Evolutionary conservation across 768 basidiomycete species (phyloP).

Genomic region (Trametopsis cervina): DNA sequence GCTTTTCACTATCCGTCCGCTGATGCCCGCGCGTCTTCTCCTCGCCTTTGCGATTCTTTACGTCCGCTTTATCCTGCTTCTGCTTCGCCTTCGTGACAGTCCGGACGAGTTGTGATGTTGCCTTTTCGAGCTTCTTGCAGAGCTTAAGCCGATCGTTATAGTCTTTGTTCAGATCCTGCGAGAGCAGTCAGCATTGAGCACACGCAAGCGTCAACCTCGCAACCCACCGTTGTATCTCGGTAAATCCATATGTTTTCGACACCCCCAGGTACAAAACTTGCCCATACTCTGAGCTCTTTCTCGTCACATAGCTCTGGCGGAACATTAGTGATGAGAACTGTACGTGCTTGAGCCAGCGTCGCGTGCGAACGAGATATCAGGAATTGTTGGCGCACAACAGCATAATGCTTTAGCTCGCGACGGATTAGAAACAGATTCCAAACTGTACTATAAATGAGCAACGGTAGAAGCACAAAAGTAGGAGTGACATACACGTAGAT

Average conservation of each 20-base stretch:
- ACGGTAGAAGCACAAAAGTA: background rate
- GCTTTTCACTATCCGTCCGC: background rate
- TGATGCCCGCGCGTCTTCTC: slow-evolving; percentile 1
- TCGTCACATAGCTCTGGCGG: slow-evolving; percentile 47
- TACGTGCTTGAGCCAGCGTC: slow-evolving; percentile 54
- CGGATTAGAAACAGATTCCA: slow-evolving; percentile 57
- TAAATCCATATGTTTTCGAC: slow-evolving; percentile 65
- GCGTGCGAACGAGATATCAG: slow-evolving; percentile 55
- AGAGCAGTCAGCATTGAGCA: background rate
- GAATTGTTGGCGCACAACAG: slow-evolving; percentile 49
- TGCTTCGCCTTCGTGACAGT: slow-evolving; percentile 19
- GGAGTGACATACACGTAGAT: slow-evolving; percentile 36
- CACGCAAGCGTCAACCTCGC: background rate
- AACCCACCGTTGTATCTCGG: slow-evolving; percentile 35
- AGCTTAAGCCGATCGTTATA: slow-evolving; percentile 39
- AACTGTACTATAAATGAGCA: slow-evolving; percentile 27
- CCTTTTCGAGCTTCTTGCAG: slow-evolving; percentile 50
- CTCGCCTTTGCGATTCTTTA: slow-evolving; percentile 1
- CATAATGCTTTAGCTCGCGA: slow-evolving; percentile 49
- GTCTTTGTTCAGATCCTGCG: slow-evolving; percentile 30
- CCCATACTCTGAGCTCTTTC: slow-evolving; percentile 41
- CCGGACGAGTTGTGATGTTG: slow-evolving; percentile 42
- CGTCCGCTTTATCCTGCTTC: slow-evolving; percentile 16
- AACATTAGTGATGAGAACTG: slow-evolving; percentile 60
- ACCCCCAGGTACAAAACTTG: slow-evolving; percentile 63